Base-by-base conservation (phyloP, 305 asterid genomes). In the Plantago coronopus region DNA sequence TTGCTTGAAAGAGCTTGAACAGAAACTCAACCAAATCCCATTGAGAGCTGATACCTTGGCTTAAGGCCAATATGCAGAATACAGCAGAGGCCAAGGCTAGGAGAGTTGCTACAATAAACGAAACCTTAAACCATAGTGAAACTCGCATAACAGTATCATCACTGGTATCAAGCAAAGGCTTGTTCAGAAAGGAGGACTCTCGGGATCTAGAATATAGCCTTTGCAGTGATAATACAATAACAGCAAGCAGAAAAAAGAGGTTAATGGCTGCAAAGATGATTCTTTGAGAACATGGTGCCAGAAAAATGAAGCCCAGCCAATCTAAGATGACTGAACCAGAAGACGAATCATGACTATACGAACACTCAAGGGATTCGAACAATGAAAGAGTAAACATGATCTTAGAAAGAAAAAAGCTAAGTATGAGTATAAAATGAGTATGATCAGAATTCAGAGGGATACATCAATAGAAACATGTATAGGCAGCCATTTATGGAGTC, bases 281-380 rank as follows among this genome's bases (percentile, higher is more conserved):
- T 61, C 95, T 84, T 55, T 88, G 98, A 49, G 90, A 87, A 75
- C 85, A 90, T 48, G 97, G 94, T 60, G 97, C 80, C 57, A 87
- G 85, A 63, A 80, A 62, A 3, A 80, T 69, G 85, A 90, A 85
- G 74, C 83, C 75, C 25, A 79, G 67, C 85, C 83, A 78, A 40
- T 69, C 74, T 48, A 73, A 37, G 44, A 69, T 54, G 4, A 16
- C 18, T 15, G 49, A 45, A 45, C 10, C 19, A 15, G 49, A 45
- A 15, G 2, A 4, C 1, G 19, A 45, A 17, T 45, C 49, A 45
- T 15, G 18, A 45, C 4, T 8, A 7, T 15, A 45, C 4, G 49
- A 45, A 45, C 49, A 45, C 5, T 15, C 17, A 15, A 45, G 19
- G 6, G 18, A 15, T 45, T 15, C 10, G 7, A 15, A 1, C 49